phyloP scores from a whole-genome alignment of 495 filamentous ascomycete species.

The Tirmania nivea region DNA sequence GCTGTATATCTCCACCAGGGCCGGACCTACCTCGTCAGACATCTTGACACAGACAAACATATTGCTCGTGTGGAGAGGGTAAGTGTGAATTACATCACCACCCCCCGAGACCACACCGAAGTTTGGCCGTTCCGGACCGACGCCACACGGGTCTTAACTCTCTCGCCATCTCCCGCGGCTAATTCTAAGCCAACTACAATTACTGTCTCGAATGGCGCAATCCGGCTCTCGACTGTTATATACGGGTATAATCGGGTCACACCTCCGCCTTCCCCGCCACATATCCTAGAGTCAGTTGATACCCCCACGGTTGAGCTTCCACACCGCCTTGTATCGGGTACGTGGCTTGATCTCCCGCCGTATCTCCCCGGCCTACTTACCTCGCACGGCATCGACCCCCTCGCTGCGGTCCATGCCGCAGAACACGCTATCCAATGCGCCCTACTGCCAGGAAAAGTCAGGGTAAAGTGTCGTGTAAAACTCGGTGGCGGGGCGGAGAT shows the following conservation, averaged over 20 bases:
- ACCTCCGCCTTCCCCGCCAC: conserved; percentile 26
- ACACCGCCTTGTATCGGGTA: no score
- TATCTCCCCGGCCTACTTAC: no score
- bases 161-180: background rate
- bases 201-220: conserved; percentile 37
- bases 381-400: no score
- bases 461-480: no score
- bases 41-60: conserved; percentile 56
- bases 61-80: conserved; percentile 38
- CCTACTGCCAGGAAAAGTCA: no score
- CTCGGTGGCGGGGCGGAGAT: no score
- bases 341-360: no score
- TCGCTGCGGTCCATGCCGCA: no score
- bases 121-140: conserved; percentile 40
- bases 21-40: conserved; percentile 70
- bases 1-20: conserved; percentile 96
- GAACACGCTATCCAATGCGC: no score
- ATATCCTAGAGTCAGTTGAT: background rate
- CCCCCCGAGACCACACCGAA: background rate
- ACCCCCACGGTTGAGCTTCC: no score
- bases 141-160: conserved; percentile 42
- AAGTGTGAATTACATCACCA: conserved; percentile 69
- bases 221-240: conserved; percentile 63
- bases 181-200: conserved; percentile 20
- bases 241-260: conserved; percentile 96